Evolutionary conservation across 2,329 filamentous ascomycete species (phyloP).

Genomic region (Aspergillus eucalypticola): DNA sequence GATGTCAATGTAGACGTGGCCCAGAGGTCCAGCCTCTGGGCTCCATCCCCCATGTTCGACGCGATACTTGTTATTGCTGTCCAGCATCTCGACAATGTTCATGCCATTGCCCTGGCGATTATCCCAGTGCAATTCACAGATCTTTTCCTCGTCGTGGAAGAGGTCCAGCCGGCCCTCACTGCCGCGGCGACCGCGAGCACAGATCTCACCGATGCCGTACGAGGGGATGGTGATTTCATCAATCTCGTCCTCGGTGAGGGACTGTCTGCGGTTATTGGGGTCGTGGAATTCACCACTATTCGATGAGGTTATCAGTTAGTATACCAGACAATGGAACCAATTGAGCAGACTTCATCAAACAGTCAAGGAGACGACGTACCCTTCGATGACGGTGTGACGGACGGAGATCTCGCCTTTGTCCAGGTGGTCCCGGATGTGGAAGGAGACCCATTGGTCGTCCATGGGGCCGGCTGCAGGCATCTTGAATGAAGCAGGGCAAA

Average conservation of each 20-base stretch:
- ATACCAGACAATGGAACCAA: background rate
- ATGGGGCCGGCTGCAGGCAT: conserved; percentile 5
- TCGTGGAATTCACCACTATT: conserved; percentile 31
- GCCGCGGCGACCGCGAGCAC: conserved; percentile 32
- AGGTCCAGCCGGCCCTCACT: conserved; percentile 36
- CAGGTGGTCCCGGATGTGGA: conserved; percentile 33
- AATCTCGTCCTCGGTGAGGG: conserved; percentile 32
- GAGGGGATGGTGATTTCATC: conserved; percentile 32
- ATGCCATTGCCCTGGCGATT: conserved; percentile 26
- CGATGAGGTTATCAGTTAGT: conserved; percentile 9
- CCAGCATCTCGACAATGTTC: conserved; percentile 32
- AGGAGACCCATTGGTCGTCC: conserved; percentile 30
- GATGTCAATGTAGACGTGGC: conserved; percentile 35
- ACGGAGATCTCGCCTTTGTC: conserved; percentile 28
- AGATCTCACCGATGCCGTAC: conserved; percentile 33
- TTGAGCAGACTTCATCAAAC: background rate
- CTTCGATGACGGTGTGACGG: conserved; percentile 32
- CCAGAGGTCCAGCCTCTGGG: conserved; percentile 30
- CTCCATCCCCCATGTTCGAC: conserved; percentile 35
- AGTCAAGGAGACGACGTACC: conserved; percentile 15
- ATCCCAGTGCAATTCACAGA: conserved; percentile 37
- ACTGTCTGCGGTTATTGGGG: conserved; percentile 23
- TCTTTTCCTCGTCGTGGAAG: conserved; percentile 33
- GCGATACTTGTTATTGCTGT: conserved; percentile 27
- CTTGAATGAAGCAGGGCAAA: background rate